Conservation (phyloP, 2,329 filamentous ascomycete genomes). For the Trichoderma sp. region DNA sequence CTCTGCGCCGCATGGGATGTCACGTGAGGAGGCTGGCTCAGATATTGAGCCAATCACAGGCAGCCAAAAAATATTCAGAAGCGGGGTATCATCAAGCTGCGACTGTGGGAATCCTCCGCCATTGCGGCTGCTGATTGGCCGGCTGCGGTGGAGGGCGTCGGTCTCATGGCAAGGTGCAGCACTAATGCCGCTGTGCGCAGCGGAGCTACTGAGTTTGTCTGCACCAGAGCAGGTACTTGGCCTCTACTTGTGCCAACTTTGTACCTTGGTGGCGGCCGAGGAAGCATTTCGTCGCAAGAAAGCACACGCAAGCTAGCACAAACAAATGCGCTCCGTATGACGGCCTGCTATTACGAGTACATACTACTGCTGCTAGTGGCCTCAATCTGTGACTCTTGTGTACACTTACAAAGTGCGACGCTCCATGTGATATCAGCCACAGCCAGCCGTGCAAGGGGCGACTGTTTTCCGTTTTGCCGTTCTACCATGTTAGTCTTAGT, state of each 20-base stretch:
- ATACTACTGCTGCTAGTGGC: not conserved
- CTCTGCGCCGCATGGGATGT: not conserved
- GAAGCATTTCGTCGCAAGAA: not conserved
- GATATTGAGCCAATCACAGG: not conserved
- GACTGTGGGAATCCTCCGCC: not conserved
- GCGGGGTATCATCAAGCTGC: constrained; percentile 3
- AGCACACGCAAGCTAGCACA: not conserved
- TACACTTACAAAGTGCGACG: not conserved
- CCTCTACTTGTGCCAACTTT: not conserved
- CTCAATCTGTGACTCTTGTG: not conserved
- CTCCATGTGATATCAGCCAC: not conserved
- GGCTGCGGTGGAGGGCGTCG: constrained; percentile 6
- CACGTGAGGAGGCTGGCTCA: constrained; percentile 12
- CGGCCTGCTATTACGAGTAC: not conserved
- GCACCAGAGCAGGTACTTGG: not conserved
- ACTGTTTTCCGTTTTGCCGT: constrained; percentile 1
- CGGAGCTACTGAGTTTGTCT: constrained; percentile 19
- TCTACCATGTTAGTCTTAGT: not conserved
- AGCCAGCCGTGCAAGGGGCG: not conserved
- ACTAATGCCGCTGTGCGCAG: constrained; percentile 4
- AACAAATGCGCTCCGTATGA: not conserved
- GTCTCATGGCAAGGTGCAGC: constrained; percentile 18
- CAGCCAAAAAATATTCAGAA: not conserved
- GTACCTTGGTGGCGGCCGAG: not conserved
- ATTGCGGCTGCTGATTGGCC: not conserved